phyloP scores from a whole-genome alignment of 768 basidiomycete genomes.

The Termitomyces sp. region DNA sequence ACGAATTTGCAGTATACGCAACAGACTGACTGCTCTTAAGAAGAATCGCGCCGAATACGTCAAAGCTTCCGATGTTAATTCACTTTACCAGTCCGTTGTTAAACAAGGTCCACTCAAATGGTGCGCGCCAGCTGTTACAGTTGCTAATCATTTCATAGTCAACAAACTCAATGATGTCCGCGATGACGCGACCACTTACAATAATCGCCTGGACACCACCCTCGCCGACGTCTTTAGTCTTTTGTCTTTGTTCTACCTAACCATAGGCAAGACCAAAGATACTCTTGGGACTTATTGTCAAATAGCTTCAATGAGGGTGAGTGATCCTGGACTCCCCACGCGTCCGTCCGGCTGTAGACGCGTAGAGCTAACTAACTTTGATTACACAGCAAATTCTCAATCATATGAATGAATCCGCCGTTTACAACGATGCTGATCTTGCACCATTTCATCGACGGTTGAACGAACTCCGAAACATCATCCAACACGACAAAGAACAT shows the following conservation, averaged over 20 bases:
- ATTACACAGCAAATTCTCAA: conserved; percentile 78
- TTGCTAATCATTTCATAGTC: conserved; percentile 37
- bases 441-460: conserved; percentile 82
- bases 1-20: conserved; percentile 66
- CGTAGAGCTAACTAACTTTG: conserved; percentile 7
- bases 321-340: conserved; percentile 26
- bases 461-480: conserved; percentile 76
- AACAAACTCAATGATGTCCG: conserved; percentile 90
- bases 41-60: conserved; percentile 91
- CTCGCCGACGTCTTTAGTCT: conserved; percentile 95
- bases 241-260: conserved; percentile 94
- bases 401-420: conserved; percentile 93
- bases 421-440: conserved; percentile 90
- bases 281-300: conserved; percentile 95
- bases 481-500: conserved; percentile 75
- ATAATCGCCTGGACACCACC: conserved; percentile 91
- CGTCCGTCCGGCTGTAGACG: conserved; percentile 1
- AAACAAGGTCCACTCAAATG: conserved; percentile 67
- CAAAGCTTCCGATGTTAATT: conserved; percentile 88
- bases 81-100: conserved; percentile 87
- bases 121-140: background rate
- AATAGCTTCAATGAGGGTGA: conserved; percentile 91
- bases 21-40: conserved; percentile 91
- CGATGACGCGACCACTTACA: conserved; percentile 66
- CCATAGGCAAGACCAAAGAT: conserved; percentile 93